Evolutionary conservation across 495 filamentous ascomycete species (phyloP).

Genomic region (Xanthoparmelia taractica): DNA sequence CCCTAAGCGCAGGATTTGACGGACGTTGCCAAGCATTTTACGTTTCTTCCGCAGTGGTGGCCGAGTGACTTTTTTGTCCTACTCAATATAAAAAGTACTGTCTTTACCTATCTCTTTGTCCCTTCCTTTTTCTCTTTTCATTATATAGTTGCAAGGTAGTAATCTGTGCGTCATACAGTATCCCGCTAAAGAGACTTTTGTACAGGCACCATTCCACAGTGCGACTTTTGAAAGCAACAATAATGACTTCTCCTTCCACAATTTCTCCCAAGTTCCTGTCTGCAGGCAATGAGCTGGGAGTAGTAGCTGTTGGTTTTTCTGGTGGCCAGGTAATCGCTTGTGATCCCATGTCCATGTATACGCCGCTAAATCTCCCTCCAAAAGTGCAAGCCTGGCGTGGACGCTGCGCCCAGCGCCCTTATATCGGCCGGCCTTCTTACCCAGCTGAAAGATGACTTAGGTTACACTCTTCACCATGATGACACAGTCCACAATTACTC

Average conservation of each 20-base stretch:
- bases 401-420: slow-evolving; percentile 84
- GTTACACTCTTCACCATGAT: slow-evolving; percentile 81
- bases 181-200: not conserved
- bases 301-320: slow-evolving; percentile 94
- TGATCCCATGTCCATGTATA: too few relatives aligned
- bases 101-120: slow-evolving; percentile 5
- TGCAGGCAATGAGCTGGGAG: slow-evolving; percentile 67
- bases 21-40: slow-evolving; percentile 4
- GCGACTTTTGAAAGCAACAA: slow-evolving; percentile 12
- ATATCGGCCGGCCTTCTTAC: slow-evolving; percentile 82
- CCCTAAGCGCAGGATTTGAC: slow-evolving; percentile 23
- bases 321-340: slow-evolving; percentile 73
- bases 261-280: slow-evolving; percentile 76
- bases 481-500: slow-evolving; percentile 75
- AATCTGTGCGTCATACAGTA: not conserved
- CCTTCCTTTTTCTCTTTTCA: not conserved
- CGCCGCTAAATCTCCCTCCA: slow-evolving; percentile 14
- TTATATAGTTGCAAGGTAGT: not conserved
- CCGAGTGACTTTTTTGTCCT: slow-evolving; percentile 1
- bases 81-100: slow-evolving; percentile 6
- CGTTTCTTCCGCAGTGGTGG: slow-evolving; percentile 7
- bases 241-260: slow-evolving; percentile 62
- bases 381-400: slow-evolving; percentile 90
- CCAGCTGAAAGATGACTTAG: slow-evolving; percentile 75
- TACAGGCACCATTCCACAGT: not conserved